Percentiles rank a stretch among this genome's conserved stretches.
phyloP scores from a whole-genome alignment of 2,329 filamentous ascomycete species.

The Chaetomiaceae sp. region DNA sequence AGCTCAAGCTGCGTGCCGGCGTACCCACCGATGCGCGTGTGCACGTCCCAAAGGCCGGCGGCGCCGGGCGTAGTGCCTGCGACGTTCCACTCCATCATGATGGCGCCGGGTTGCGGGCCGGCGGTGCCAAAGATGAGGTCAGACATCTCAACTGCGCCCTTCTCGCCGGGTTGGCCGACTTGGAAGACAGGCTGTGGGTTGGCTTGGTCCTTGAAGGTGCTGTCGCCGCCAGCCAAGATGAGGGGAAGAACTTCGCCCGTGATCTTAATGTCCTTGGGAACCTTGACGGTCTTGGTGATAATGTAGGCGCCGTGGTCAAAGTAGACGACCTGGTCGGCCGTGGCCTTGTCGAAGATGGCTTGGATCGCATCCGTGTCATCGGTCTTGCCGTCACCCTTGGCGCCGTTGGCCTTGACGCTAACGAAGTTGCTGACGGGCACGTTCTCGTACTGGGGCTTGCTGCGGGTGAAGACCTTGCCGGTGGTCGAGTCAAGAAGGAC shows the following conservation, averaged over 20 bases:
- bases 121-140: constrained; percentile 82
- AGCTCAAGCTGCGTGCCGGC: constrained; percentile 80
- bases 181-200: constrained; percentile 84
- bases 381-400: constrained; percentile 79
- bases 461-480: constrained; percentile 73
- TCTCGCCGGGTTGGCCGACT: constrained; percentile 71
- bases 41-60: constrained; percentile 89
- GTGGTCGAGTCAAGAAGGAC: constrained; percentile 55
- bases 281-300: constrained; percentile 63
- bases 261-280: constrained; percentile 78
- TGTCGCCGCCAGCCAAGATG: constrained; percentile 73
- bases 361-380: constrained; percentile 88
- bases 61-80: constrained; percentile 62
- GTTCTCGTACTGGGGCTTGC: constrained; percentile 82
- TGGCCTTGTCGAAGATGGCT: constrained; percentile 64
- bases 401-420: constrained; percentile 76
- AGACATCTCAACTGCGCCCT: constrained; percentile 78
- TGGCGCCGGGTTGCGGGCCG: constrained; percentile 79
- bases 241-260: constrained; percentile 89
- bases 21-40: constrained; percentile 85
- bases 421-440: constrained; percentile 67
- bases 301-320: constrained; percentile 73
- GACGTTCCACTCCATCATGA: constrained; percentile 90
- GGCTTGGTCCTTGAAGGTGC: constrained; percentile 65
- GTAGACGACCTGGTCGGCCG: constrained; percentile 62